Conservation (phyloP, 2,329 filamentous ascomycete genomes). For the Curvularia sp. region DNA sequence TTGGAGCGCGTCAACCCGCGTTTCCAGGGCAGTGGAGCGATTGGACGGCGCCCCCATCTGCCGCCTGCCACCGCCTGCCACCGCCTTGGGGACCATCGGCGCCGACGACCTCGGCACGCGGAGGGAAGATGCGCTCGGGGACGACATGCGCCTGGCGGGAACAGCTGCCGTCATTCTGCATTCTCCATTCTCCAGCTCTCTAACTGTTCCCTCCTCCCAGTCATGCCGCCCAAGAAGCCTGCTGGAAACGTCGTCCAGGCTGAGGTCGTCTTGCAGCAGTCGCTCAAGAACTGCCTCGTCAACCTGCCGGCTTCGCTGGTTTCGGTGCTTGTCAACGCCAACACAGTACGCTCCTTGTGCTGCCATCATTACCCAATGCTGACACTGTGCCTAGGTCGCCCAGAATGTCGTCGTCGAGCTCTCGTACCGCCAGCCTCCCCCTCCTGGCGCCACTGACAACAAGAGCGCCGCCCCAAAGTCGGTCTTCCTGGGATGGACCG, state of each 20-base stretch:
- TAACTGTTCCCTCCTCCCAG: background rate
- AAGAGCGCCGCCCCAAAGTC: conserved; percentile 63
- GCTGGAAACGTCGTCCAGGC: conserved; percentile 67
- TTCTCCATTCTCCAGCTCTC: conserved; percentile 4
- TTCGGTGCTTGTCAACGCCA: conserved; percentile 83
- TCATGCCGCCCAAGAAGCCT: conserved; percentile 56
- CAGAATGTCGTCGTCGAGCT: conserved; percentile 98
- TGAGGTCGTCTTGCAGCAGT: conserved; percentile 81
- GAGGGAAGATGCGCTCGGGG: conserved; percentile 13
- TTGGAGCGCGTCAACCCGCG: conserved; percentile 38
- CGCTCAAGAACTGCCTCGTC: conserved; percentile 89
- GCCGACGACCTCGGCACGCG: conserved; percentile 44
- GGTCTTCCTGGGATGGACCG: conserved; percentile 93
- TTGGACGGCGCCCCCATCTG: conserved; percentile 24
- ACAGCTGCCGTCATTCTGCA: conserved; percentile 10
- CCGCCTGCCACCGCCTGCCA: conserved; percentile 28
- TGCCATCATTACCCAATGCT: conserved; percentile 8
- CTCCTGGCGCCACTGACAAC: conserved; percentile 51
- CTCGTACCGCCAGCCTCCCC: conserved; percentile 70
- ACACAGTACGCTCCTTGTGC: conserved; percentile 70
- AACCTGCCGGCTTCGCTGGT: conserved; percentile 89
- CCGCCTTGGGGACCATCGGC: conserved; percentile 30
- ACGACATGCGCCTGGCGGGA: conserved; percentile 3
- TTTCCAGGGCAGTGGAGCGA: conserved; percentile 26
- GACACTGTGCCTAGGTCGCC: conserved; percentile 73